Conservation (phyloP, 2,329 filamentous ascomycete genomes). For the Lasiodiplodia sp. region DNA sequence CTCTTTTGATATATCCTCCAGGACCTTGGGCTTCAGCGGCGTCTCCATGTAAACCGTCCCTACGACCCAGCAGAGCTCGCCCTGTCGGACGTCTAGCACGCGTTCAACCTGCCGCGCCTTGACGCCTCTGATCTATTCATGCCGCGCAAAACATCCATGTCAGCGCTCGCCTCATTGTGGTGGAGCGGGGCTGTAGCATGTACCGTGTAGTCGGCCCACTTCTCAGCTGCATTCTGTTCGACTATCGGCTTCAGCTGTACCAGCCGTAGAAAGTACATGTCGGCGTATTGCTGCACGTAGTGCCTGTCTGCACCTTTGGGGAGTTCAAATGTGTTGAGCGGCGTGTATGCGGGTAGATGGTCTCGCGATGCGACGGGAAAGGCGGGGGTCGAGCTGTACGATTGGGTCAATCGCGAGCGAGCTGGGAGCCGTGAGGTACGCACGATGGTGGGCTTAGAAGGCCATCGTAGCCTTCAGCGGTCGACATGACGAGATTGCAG, state of each 20-base stretch:
- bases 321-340: slow-evolving; percentile 77
- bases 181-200: slow-evolving; percentile 1
- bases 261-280: slow-evolving; percentile 95
- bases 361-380: slow-evolving; percentile 23
- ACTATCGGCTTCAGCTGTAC: slow-evolving; percentile 86
- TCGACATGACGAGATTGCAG: background rate
- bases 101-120: slow-evolving; percentile 78
- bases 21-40: slow-evolving; percentile 92
- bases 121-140: slow-evolving; percentile 71
- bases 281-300: slow-evolving; percentile 94
- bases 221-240: slow-evolving; percentile 73
- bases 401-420: background rate
- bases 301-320: slow-evolving; percentile 68
- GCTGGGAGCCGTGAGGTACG: background rate
- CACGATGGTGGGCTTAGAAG: slow-evolving; percentile 10
- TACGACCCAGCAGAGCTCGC: slow-evolving; percentile 91
- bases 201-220: slow-evolving; percentile 78
- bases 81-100: slow-evolving; percentile 94
- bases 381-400: slow-evolving; percentile 12
- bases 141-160: background rate
- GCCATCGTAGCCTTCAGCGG: background rate
- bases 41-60: slow-evolving; percentile 98
- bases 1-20: slow-evolving; percentile 94
- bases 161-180: background rate
- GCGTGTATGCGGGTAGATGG: slow-evolving; percentile 70